Percentiles rank a stretch among this genome's conserved stretches.
Conservation (phyloP, 2,329 filamentous ascomycete species). For the Aspergillus awamori region DNA sequence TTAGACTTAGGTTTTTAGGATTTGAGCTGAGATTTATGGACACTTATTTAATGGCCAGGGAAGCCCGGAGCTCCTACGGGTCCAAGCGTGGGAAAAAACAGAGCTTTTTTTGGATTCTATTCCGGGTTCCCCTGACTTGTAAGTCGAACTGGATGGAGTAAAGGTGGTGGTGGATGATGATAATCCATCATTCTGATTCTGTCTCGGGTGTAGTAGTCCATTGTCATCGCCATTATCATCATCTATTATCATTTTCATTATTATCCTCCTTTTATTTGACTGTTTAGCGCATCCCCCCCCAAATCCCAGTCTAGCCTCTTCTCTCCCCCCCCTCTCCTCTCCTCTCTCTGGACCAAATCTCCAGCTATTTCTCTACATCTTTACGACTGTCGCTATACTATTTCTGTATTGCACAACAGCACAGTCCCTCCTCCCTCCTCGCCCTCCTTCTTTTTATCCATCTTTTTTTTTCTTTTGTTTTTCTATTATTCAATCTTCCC, state of each 20-base stretch:
- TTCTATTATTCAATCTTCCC: not conserved
- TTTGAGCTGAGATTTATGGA: not conserved
- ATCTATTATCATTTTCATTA: no score
- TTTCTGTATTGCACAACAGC: not conserved
- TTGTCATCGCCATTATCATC: no score
- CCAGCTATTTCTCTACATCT: not conserved
- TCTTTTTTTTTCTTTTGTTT: not conserved
- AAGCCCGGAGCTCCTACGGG: constrained; percentile 7
- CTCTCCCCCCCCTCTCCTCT: not conserved
- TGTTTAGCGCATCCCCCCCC: not conserved
- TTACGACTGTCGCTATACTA: not conserved
- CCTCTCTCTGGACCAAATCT: not conserved
- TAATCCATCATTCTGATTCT: no score
- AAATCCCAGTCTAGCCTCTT: not conserved
- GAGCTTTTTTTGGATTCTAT: no score
- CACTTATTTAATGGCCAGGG: not conserved
- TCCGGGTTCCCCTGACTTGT: no score
- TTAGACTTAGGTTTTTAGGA: not conserved
- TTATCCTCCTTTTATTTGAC: not conserved
- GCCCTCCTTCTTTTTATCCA: not conserved
- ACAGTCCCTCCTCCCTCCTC: constrained; percentile 2
- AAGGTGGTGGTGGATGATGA: no score
- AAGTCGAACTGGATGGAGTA: no score
- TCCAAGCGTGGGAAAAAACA: not conserved
- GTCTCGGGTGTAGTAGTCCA: no score